Evolutionary conservation across 768 basidiomycete species (phyloP).

Genomic region (Stropharia rugosoannulata): DNA sequence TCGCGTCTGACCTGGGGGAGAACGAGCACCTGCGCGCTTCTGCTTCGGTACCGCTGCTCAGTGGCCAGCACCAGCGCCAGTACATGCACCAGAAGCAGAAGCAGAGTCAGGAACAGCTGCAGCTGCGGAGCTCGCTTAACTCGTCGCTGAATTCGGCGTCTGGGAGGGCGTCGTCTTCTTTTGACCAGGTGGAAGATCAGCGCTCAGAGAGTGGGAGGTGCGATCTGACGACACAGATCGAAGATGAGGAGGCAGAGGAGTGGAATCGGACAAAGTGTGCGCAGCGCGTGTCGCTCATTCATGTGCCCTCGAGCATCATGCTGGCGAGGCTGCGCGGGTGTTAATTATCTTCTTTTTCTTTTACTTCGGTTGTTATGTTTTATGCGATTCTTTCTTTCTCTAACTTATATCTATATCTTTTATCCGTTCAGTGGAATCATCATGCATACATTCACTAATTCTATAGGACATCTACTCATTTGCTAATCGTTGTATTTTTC

Average conservation of each 20-base stretch:
- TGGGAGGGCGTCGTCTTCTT: background rate
- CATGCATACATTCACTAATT: constrained; percentile 6
- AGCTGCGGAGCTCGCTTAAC: constrained; percentile 11
- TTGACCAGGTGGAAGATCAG: background rate
- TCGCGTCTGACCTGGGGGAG: constrained; percentile 32
- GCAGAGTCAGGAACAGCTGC: constrained; percentile 15
- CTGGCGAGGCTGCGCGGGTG: constrained; percentile 24
- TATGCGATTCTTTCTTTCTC: background rate
- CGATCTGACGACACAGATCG: background rate
- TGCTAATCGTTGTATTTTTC: constrained; percentile 7
- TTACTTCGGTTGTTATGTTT: background rate
- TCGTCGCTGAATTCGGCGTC: constrained; percentile 17
- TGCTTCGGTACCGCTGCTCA: constrained; percentile 20
- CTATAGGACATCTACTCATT: background rate
- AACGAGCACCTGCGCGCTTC: constrained; percentile 27
- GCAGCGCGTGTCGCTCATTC: constrained; percentile 81
- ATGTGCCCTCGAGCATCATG: constrained; percentile 56
- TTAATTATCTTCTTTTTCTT: too few species aligned
- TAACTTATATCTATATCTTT: constrained; percentile 24
- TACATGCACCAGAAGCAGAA: too few species aligned
- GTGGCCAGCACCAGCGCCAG: too few species aligned
- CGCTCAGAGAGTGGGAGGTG: background rate
- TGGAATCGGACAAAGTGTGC: constrained; percentile 87
- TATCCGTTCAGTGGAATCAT: constrained; percentile 7
- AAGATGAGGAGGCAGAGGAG: constrained; percentile 79